phyloP scores from a whole-genome alignment of 2,329 filamentous ascomycete species.

The Paramyrothecium roridum region DNA sequence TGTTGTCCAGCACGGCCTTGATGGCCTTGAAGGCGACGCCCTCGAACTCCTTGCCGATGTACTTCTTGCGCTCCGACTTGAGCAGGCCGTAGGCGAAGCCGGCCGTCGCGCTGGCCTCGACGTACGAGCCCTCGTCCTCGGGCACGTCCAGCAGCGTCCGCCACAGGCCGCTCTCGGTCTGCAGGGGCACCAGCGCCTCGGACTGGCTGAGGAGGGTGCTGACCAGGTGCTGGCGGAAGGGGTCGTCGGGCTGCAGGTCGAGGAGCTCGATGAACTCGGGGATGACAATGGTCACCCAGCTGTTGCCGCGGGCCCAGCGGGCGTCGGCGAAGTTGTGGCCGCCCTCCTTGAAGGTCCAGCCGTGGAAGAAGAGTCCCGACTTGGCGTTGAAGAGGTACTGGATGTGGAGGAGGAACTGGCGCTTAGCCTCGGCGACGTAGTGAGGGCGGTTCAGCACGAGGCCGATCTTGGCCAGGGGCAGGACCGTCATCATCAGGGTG shows the following conservation, averaged over 20 bases:
- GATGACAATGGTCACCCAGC: constrained; percentile 80
- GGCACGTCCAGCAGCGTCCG: constrained; percentile 69
- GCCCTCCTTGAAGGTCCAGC: constrained; percentile 71
- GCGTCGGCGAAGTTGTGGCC: constrained; percentile 61
- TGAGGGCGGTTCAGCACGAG: constrained; percentile 65
- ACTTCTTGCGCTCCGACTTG: constrained; percentile 68
- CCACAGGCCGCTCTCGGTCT: constrained; percentile 66
- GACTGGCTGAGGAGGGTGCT: constrained; percentile 68
- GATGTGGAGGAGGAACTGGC: constrained; percentile 73
- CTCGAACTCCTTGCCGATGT: constrained; percentile 61
- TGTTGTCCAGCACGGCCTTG: constrained; percentile 62
- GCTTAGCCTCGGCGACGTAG: constrained; percentile 75
- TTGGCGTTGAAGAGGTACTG: constrained; percentile 73
- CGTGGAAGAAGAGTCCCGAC: constrained; percentile 76
- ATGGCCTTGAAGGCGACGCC: constrained; percentile 63
- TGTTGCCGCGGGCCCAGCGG: constrained; percentile 60
- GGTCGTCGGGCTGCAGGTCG: constrained; percentile 59
- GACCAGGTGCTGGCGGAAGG: constrained; percentile 56
- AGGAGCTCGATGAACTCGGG: constrained; percentile 77
- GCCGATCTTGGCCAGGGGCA: constrained; percentile 78
- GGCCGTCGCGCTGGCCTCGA: constrained; percentile 74
- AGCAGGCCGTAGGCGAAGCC: constrained; percentile 79
- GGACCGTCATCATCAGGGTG: constrained; percentile 83
- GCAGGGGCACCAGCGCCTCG: constrained; percentile 58
- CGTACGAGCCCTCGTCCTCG: constrained; percentile 65